A percentile compares a stretch with the other conserved stretches of the same genome.
These are phyloP conservation scores for sorghum (Sorghum bicolor) DNA, from an alignment of 176 grass and related monocot species.

Conservation along the genomic window DNA sequence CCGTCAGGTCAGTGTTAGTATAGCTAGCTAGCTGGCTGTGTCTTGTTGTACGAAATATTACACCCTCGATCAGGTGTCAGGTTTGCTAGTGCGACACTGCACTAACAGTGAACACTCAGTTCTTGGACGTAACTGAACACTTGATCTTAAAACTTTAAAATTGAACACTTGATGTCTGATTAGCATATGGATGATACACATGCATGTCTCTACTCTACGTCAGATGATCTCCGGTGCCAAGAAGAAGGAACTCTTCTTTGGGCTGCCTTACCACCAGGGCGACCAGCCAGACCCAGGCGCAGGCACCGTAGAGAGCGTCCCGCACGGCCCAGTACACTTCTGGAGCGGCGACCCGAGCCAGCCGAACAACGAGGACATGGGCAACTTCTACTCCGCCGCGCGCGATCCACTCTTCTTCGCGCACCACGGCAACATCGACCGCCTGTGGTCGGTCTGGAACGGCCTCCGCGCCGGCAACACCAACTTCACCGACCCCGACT, in stretches of 20 bases:
- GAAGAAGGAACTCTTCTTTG: constrained; percentile 59
- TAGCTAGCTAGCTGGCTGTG: no score
- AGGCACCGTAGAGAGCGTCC: constrained; percentile 28
- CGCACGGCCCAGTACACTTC: constrained; percentile 40
- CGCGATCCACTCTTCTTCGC: constrained; percentile 58
- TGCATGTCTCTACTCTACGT: not conserved
- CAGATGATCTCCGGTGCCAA: constrained; percentile 57
- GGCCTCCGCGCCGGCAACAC: constrained; percentile 23
- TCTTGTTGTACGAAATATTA: not conserved
- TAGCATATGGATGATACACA: not conserved
- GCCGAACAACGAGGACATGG: constrained; percentile 41
- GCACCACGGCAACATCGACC: constrained; percentile 62
- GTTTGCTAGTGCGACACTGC: not conserved
- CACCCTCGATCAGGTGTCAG: no score
- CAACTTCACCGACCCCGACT: constrained; percentile 40
- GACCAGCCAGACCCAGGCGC: constrained; percentile 24
- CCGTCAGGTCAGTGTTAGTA: constrained; percentile 41
- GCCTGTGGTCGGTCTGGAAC: constrained; percentile 61
- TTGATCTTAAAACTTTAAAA: no score
- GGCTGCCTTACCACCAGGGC: constrained; percentile 41
- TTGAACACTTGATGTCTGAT: no score
- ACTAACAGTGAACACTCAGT: not conserved
- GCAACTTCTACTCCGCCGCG: constrained; percentile 48
- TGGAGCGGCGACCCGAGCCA: constrained; percentile 39
- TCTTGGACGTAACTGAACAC: not conserved